Evolutionary conservation across 805 yeast genomes (phyloP), one percentile per base, ranked within the genome.

Genomic region (Schizosaccharomyces osmophilus): DNA sequence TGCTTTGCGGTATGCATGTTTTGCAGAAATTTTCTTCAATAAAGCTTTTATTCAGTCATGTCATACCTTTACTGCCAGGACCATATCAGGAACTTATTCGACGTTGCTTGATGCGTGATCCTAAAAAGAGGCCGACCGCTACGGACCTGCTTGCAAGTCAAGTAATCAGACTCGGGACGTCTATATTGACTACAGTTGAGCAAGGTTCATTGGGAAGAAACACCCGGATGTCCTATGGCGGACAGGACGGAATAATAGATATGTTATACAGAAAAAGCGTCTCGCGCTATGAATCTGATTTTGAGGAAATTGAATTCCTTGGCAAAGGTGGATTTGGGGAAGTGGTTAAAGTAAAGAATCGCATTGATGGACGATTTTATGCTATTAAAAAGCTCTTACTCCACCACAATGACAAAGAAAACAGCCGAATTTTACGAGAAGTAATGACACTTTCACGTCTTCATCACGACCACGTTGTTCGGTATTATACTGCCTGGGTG

Each of bases 291-390:
- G 85, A 82, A 3, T 81, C 89, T 64, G 99, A 93, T 69, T 93
- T 94, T 71, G 98, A 93, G 70, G 98, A 93, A 69, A 85, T 87
- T 55, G 93, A 90, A 0, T 80, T 83, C 24, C 73, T 93, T 8
- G 99, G 99, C 1, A 81, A 82, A 66, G 99, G 99, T 48, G 99
- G 95, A 0, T 93, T 85, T 72, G 99, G 99, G 5, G 97, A 93
- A 70, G 99, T 93, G 8, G 96, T 93, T n/a, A 89, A 90, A 68
- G 97, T 93, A 0, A 76, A 98, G 64, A 90, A 89, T 69, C 79
- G 89, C 63, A 78, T 93, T 65, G 99, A 93, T 69, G 97, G 98
- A 24, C 78, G 96, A 17, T 86, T 85, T 66, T 93, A 93, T 70
- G 99, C 99, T 0, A 82, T 93, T 63, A 93, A 93, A 70, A 90